phyloP scores from a whole-genome alignment of 108 stramenopile species.

The Bacterosira constricta region DNA sequence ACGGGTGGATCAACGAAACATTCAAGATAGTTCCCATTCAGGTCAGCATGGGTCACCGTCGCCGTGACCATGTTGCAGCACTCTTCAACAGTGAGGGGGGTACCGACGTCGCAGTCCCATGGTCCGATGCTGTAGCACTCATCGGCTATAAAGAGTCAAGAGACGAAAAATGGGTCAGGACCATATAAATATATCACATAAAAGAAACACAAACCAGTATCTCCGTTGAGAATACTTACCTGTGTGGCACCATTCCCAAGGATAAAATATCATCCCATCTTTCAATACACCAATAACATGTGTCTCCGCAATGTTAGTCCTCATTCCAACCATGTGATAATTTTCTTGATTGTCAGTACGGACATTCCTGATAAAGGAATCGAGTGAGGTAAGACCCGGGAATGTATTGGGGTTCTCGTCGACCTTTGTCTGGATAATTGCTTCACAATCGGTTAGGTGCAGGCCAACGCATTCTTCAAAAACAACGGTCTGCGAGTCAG shows the following conservation, averaged over 20 bases:
- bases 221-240: too few relatives aligned
- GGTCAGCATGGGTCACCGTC: constrained; percentile 12
- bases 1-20: constrained; percentile 8
- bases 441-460: not conserved
- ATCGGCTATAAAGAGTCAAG: not conserved
- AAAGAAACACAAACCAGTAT: too few relatives aligned
- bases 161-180: too few relatives aligned
- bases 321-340: constrained; percentile 11
- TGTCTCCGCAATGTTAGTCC: constrained; percentile 14
- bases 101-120: constrained; percentile 25
- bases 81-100: constrained; percentile 15
- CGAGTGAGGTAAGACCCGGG: constrained; percentile 2
- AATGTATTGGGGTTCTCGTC: constrained; percentile 14
- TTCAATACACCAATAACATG: not conserved
- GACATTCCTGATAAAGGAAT: not conserved
- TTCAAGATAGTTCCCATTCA: constrained; percentile 13
- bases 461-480: constrained; percentile 17
- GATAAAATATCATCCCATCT: constrained; percentile 20
- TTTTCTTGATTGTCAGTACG: constrained; percentile 1
- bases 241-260: constrained; percentile 11
- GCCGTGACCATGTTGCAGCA: constrained; percentile 25
- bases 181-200: too few relatives aligned
- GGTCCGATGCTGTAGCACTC: constrained; percentile 14
- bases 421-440: not conserved
- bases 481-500: constrained; percentile 4